Base-by-base conservation (phyloP, 345 rosid genomes). In the Eutrema japonicum region DNA sequence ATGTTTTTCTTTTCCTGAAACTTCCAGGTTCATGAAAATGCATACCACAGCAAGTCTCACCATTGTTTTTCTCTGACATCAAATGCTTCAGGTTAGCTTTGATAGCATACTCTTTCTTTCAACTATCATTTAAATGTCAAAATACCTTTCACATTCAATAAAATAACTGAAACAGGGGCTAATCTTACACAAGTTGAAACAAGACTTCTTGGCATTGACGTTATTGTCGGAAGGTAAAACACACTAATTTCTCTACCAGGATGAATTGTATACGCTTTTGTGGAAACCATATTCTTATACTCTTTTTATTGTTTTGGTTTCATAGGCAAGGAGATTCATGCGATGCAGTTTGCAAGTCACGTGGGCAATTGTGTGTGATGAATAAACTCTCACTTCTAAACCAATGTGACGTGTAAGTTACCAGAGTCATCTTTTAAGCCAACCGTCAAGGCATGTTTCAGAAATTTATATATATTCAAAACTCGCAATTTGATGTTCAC, bases 21-120 rank as follows among this genome's bases (percentile, higher is more conserved):
- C 26, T 75, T 79, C 57, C 89, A 91, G 97, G 90, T 95, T 84
- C 99, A 89, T 49, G 97, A 92, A 82, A 95, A 95, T 84, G 96
- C 97, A 54, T 92, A 95, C 77, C 82, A 82, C 46, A 95, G 96
- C 55, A 87, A 88, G 51, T 95, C 86, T 68, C 99, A 95, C 82
- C 99, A 95, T 72, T 95, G 99, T 80, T 95, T 88, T 82, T 83
- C 97, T 67, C 64, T 87, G 68, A 85, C 83, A 14, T 83, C 96
- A 81, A 95, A 87, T 80, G 78, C 89, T 67, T 83, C 92, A 73
- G 97, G 98, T 89, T 41, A 38, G 77, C 71, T 4, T 71, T 30
- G 49, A 48, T 75, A 52, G 63, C 70, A 1, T 74, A 66, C 5
- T 2, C 43, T 11, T 38, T 53, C 26, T 43, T 74, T 59, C 55